A percentile compares a stretch with the other conserved stretches of the same genome.
phyloP scores from a whole-genome alignment of 2,329 filamentous ascomycete genomes.

The Sporothrix phasma region DNA sequence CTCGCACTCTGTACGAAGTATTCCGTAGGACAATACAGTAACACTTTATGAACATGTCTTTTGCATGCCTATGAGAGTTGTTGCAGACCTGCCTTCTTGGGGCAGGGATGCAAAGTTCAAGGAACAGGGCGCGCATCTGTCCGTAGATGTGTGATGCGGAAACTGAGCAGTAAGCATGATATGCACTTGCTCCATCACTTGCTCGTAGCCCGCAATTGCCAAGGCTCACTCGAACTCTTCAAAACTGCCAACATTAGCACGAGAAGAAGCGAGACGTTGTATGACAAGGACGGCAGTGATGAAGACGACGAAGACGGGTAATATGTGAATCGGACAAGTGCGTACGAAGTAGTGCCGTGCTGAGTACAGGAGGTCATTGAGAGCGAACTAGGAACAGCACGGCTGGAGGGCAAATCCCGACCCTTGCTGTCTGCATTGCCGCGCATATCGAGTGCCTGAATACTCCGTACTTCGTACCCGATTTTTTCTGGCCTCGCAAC shows the following conservation, averaged over 20 bases:
- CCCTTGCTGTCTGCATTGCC: not conserved
- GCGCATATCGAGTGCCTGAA: not conserved
- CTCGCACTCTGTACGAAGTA: too few species aligned
- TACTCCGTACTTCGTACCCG: not conserved
- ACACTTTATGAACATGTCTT: constrained; percentile 7
- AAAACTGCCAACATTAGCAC: not conserved
- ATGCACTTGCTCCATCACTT: not conserved
- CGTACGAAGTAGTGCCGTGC: too few species aligned
- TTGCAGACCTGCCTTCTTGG: not conserved
- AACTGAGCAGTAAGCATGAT: not conserved
- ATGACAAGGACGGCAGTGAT: not conserved
- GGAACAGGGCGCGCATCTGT: not conserved
- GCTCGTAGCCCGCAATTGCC: not conserved
- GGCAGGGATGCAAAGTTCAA: not conserved
- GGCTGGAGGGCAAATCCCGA: constrained; percentile 1
- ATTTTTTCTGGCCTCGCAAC: not conserved
- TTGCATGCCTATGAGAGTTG: not conserved
- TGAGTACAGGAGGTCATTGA: not conserved
- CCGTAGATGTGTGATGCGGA: not conserved
- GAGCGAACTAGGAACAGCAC: not conserved
- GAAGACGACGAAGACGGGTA: not conserved
- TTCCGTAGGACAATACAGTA: constrained; percentile 5
- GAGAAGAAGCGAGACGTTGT: not conserved
- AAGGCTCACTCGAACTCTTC: not conserved
- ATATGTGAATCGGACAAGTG: not conserved